Evolutionary conservation across 768 basidiomycete species (phyloP).

Genomic region (Phlegmacium glaucopus): DNA sequence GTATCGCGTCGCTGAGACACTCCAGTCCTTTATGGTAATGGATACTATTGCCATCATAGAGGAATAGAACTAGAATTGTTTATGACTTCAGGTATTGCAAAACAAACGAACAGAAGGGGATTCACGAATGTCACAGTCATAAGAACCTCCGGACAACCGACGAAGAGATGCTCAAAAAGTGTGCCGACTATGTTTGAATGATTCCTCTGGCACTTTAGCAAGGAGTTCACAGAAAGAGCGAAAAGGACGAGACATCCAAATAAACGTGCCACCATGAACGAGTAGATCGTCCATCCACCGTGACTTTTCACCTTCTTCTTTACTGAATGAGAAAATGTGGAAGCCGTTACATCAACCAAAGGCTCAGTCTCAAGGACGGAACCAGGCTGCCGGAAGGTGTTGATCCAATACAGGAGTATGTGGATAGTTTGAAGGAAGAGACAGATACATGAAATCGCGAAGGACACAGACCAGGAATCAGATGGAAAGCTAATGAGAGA

Average conservation of each 20-base stretch:
- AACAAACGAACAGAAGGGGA: not conserved
- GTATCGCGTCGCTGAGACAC: too few species aligned
- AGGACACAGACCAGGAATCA: not conserved
- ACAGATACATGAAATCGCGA: not conserved
- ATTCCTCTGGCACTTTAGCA: not conserved
- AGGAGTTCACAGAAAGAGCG: slow-evolving; percentile 3
- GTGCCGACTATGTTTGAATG: too few species aligned
- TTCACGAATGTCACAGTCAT: slow-evolving; percentile 11
- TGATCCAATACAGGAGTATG: not conserved
- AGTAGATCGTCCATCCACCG: slow-evolving; percentile 7
- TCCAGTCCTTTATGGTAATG: slow-evolving; percentile 28
- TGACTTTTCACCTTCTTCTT: not conserved
- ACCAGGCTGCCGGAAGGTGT: not conserved
- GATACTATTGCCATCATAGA: slow-evolving; percentile 37
- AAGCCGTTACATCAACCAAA: not conserved
- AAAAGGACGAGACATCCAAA: slow-evolving; percentile 11
- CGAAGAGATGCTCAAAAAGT: not conserved
- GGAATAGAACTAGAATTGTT: slow-evolving; percentile 32
- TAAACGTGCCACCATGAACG: slow-evolving; percentile 6
- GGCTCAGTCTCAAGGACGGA: not conserved
- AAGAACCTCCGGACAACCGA: slow-evolving; percentile 9
- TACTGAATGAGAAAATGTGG: not conserved
- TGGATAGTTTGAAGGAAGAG: not conserved
- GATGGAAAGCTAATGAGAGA: not conserved
- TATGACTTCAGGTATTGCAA: not conserved